Evolutionary conservation across 495 filamentous ascomycete genomes (phyloP).

Genomic region (Cryomyces minteri): DNA sequence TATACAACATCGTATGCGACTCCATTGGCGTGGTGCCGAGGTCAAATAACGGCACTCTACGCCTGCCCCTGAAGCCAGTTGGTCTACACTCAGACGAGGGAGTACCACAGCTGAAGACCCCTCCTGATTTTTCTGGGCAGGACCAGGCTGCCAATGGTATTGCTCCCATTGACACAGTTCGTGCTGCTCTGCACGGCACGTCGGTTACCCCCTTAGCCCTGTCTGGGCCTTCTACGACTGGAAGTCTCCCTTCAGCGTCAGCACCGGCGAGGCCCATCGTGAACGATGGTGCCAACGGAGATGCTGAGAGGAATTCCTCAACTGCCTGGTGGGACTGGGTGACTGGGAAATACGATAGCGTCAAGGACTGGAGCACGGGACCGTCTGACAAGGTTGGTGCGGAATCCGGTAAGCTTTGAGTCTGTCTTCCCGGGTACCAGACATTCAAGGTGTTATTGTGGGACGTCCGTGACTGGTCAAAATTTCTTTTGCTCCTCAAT

Average conservation of each 20-base stretch:
- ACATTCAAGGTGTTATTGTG: no score
- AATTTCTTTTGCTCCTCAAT: no score
- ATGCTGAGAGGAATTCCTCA: background rate
- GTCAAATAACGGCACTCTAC: constrained; percentile 76
- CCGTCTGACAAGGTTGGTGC: no score
- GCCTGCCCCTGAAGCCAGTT: constrained; percentile 51
- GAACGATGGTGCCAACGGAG: background rate
- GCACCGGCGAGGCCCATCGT: background rate
- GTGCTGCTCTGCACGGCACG: no score
- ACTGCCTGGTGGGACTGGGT: constrained; percentile 1
- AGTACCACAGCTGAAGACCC: constrained; percentile 9
- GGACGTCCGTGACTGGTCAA: no score
- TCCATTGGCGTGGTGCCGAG: constrained; percentile 47
- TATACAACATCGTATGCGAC: constrained; percentile 89
- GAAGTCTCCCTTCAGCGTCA: background rate
- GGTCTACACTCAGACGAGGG: constrained; percentile 43
- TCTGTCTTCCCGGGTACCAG: no score
- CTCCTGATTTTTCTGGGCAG: constrained; percentile 11
- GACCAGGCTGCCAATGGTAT: background rate
- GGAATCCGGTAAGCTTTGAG: no score
- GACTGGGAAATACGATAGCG: background rate
- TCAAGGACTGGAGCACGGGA: background rate
- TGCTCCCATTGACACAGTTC: no score
- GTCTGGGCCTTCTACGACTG: background rate
- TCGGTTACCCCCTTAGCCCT: background rate